Conservation (phyloP, 495 filamentous ascomycete genomes). For the Thozetella sp. region DNA sequence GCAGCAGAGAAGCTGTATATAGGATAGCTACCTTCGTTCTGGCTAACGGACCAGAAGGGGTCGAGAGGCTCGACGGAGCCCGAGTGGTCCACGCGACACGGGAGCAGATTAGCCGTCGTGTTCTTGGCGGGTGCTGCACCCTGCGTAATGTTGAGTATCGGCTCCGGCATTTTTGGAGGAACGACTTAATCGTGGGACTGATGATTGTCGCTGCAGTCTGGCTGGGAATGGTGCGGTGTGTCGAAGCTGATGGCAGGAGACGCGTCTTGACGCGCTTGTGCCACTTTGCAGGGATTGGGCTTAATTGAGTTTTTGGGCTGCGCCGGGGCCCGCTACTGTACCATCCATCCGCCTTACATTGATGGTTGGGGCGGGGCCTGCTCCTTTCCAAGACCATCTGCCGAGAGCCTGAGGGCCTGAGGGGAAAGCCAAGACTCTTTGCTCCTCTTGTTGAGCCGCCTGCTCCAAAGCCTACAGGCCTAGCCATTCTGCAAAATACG, state of each 20-base stretch:
- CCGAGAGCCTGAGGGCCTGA: too few relatives aligned
- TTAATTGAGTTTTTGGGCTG: background rate
- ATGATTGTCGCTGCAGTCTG: background rate
- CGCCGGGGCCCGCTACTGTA: background rate
- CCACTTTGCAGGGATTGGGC: background rate
- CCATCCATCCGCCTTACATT: too few relatives aligned
- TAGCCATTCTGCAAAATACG: too few relatives aligned
- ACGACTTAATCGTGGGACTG: background rate
- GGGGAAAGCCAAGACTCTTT: too few relatives aligned
- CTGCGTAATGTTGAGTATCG: conserved; percentile 22
- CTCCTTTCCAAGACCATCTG: too few relatives aligned
- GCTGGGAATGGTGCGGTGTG: background rate
- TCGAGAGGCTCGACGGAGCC: conserved; percentile 66
- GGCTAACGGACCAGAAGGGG: conserved; percentile 71
- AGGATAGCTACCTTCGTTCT: conserved; percentile 27
- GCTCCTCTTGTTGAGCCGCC: too few relatives aligned
- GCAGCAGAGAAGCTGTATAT: background rate
- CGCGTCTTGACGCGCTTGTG: background rate
- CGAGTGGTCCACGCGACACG: conserved; percentile 80
- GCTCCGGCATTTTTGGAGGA: conserved; percentile 20
- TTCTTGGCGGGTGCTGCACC: conserved; percentile 24
- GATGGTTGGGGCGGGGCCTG: too few relatives aligned
- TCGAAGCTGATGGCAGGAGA: background rate
- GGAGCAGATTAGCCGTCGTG: conserved; percentile 77
- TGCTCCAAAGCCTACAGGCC: too few relatives aligned